Base-by-base conservation (phyloP, 805 yeast species). In the Vanderwaltozyma verrucispora region DNA sequence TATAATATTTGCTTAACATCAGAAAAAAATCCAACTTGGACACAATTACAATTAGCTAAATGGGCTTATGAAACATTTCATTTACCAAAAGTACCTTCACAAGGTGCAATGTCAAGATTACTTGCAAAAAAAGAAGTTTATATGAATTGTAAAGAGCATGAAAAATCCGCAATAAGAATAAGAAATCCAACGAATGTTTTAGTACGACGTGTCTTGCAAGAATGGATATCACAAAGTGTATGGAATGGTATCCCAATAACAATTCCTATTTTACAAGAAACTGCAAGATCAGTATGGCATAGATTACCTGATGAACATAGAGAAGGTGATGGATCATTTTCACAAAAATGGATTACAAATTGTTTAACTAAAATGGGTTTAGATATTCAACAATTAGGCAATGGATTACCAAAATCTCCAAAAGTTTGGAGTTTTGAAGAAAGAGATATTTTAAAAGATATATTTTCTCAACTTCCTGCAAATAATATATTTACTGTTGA, bases 231-330 rank as follows among this genome's bases (percentile, higher is more conserved):
- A 0, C 83, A 77, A 50, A 73, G 77, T 18, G 69, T 70, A 2
- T 77, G 84, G 83, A 78, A 74, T 49, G 72, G 69, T 33, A 73
- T 76, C 26, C 82, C 83, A 3, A 69, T 77, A 2, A 72, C 81
- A 1, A 69, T 78, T 0, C 80, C 81, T 1, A 74, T 76, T 14
- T 65, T 77, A 28, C 78, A 75, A 46, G 72, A 71, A 52, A 73
- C 83, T 2, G 81, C 84, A 3, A 65, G 69, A 31, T 69, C 76
- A 7, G 71, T 77, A 23, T 77, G 84, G 84, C 74, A 71, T 35
- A 62, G 73, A 35, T 59, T 77, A 4, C 80, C 83, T 1, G 56
- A 65, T 1, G 59, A 63, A 16, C 65, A 66, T 40, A 71, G 74
- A 46, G 80, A 75, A 42, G 83, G 83, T 0, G 74, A 69, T 43